phyloP scores from a whole-genome alignment of 306 rosid species.

The Vigna trinervia region DNA sequence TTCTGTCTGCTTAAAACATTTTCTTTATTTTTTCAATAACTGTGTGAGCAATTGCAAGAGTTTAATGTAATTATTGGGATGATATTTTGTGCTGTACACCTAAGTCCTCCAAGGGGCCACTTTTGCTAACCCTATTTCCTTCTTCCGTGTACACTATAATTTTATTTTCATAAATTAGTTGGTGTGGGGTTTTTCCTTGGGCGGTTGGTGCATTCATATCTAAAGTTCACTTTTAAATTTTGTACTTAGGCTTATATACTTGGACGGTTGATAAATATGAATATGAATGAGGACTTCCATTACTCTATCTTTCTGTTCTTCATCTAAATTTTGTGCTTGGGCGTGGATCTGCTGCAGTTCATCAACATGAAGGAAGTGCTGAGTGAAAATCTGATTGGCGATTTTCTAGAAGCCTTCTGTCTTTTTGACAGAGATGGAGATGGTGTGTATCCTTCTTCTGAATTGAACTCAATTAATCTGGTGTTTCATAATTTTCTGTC shows the following conservation, averaged over 20 bases:
- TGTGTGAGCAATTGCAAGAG: too few species aligned
- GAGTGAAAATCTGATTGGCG: conserved; percentile 57
- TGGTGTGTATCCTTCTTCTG: conserved; percentile 45
- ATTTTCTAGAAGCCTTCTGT: conserved; percentile 70
- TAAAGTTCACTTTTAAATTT: not conserved
- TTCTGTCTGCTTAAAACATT: too few species aligned
- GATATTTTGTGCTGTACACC: not conserved
- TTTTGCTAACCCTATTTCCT: not conserved
- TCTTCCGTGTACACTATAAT: not conserved
- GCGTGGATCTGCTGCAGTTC: not conserved
- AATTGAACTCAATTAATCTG: not conserved
- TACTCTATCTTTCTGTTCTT: not conserved
- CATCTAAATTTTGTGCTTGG: not conserved
- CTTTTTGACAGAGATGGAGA: conserved; percentile 74
- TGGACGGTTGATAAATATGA: not conserved
- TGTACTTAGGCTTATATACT: not conserved
- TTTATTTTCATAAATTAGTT: not conserved
- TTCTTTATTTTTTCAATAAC: too few species aligned
- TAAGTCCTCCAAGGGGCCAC: too few species aligned
- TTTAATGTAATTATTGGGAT: not conserved
- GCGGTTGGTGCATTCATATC: not conserved
- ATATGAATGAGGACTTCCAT: not conserved
- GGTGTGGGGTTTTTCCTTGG: not conserved
- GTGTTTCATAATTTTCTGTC: not conserved
- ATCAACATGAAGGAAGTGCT: conserved; percentile 43